phyloP scores from a whole-genome alignment of 2,329 filamentous ascomycete species.

The Phialemoniopsis sp. region DNA sequence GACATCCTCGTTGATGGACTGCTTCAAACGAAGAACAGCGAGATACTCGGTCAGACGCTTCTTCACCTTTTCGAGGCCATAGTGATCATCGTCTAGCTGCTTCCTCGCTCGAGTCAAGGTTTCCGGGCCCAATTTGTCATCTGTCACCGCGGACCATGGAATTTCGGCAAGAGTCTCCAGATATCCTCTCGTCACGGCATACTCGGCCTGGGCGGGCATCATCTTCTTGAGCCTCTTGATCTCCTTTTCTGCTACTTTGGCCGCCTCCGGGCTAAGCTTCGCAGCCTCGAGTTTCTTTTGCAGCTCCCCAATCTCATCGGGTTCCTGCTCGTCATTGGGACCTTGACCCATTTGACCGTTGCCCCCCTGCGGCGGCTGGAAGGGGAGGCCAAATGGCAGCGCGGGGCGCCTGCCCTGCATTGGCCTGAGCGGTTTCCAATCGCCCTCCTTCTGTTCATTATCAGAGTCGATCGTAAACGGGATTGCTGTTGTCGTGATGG shows the following conservation, averaged over 20 bases:
- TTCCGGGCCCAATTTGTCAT: slow-evolving; percentile 78
- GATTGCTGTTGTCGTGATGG: slow-evolving; percentile 59
- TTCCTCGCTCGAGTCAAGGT: slow-evolving; percentile 77
- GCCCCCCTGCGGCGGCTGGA: slow-evolving; percentile 14
- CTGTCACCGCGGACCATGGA: slow-evolving; percentile 81
- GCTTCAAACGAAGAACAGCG: slow-evolving; percentile 92
- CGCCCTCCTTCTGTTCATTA: slow-evolving; percentile 44
- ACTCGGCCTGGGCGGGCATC: slow-evolving; percentile 93
- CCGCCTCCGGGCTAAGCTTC: slow-evolving; percentile 75
- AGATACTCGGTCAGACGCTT: slow-evolving; percentile 93
- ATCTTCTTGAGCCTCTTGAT: slow-evolving; percentile 87
- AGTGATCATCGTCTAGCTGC: slow-evolving; percentile 94
- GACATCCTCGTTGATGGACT: slow-evolving; percentile 79
- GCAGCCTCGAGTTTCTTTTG: slow-evolving; percentile 83
- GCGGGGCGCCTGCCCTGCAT: slow-evolving; percentile 12
- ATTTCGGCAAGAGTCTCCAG: slow-evolving; percentile 92
- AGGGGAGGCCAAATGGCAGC: slow-evolving; percentile 15
- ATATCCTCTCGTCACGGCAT: slow-evolving; percentile 89
- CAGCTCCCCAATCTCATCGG: slow-evolving; percentile 86
- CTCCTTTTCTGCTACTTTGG: slow-evolving; percentile 88
- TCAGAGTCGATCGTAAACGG: slow-evolving; percentile 57
- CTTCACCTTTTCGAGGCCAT: slow-evolving; percentile 95
- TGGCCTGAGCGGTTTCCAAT: slow-evolving; percentile 25
- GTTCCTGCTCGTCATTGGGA: slow-evolving; percentile 69
- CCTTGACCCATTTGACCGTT: slow-evolving; percentile 11